phyloP scores from a whole-genome alignment of 257 asterid species.

The Fraxinus pennsylvanica region DNA sequence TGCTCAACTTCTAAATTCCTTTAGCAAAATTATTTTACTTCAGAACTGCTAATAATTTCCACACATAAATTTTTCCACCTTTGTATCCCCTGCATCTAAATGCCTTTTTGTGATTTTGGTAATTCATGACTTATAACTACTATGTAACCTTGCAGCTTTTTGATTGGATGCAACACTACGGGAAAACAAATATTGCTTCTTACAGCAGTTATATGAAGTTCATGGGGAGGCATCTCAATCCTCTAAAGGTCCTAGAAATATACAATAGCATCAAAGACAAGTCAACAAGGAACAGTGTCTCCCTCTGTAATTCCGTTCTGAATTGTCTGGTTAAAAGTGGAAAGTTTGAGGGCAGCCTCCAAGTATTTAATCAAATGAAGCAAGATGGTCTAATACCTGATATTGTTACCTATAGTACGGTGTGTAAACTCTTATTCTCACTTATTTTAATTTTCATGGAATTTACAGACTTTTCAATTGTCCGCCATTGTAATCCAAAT shows the following conservation, averaged over 20 bases:
- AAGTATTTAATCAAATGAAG: slow-evolving; percentile 83
- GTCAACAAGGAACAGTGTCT: slow-evolving; percentile 56
- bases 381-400: slow-evolving; percentile 84
- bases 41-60: background rate
- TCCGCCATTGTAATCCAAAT: background rate
- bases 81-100: background rate
- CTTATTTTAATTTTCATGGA: slow-evolving; percentile 6
- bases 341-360: slow-evolving; percentile 71
- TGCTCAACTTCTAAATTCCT: background rate
- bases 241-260: slow-evolving; percentile 63
- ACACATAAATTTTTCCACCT: background rate
- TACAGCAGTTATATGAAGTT: slow-evolving; percentile 87
- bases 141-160: slow-evolving; percentile 63
- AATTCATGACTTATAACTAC: background rate
- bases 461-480: background rate
- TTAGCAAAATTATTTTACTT: background rate
- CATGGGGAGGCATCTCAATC: slow-evolving; percentile 63
- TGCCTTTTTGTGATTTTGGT: background rate
- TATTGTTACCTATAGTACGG: slow-evolving; percentile 88
- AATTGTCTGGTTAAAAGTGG: slow-evolving; percentile 72
- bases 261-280: slow-evolving; percentile 72
- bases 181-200: slow-evolving; percentile 76
- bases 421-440: slow-evolving; percentile 42
- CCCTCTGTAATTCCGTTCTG: slow-evolving; percentile 84
- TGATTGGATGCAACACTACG: slow-evolving; percentile 88